Conservation (phyloP, 345 rosid genomes). For the Combretum micranthum region DNA sequence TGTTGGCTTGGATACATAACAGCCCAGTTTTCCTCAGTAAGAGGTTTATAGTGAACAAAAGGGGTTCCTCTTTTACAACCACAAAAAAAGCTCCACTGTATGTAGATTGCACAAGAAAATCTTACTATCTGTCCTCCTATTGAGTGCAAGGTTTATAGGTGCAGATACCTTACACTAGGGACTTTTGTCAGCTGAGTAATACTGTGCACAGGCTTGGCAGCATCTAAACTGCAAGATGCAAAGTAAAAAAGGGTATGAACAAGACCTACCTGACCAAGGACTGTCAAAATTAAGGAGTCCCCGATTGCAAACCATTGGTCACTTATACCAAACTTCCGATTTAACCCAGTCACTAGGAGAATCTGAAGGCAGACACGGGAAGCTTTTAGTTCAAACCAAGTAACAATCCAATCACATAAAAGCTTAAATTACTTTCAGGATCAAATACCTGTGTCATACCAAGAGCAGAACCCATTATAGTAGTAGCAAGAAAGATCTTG, state of each 20-base stretch:
- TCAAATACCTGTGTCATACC: slow-evolving; percentile 86
- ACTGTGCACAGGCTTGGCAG: not conserved
- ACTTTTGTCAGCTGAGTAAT: too few relatives aligned
- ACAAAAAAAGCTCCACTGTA: too few relatives aligned
- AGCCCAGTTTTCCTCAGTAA: too few relatives aligned
- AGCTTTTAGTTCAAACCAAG: not conserved
- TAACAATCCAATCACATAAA: not conserved
- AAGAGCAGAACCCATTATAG: slow-evolving; percentile 66
- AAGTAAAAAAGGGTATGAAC: not conserved
- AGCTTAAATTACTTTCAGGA: not conserved
- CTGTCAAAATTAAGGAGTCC: slow-evolving; percentile 83
- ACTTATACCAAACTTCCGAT: slow-evolving; percentile 72
- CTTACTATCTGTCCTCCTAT: too few relatives aligned
- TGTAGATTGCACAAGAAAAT: too few relatives aligned
- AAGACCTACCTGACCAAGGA: slow-evolving; percentile 69
- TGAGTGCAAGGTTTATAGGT: too few relatives aligned
- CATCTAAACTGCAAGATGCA: not conserved
- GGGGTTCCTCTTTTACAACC: too few relatives aligned
- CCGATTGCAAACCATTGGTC: slow-evolving; percentile 98
- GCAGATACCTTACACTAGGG: too few relatives aligned
- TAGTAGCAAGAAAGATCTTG: slow-evolving; percentile 73
- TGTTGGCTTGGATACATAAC: too few relatives aligned
- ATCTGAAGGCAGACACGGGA: slow-evolving; percentile 38
- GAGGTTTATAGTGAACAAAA: too few relatives aligned
- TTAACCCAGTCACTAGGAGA: slow-evolving; percentile 78